These are phyloP conservation scores for Globisporangium orthogonon DNA, from an alignment of 352 stramenopile genomes.

Conservation along the genomic window DNA sequence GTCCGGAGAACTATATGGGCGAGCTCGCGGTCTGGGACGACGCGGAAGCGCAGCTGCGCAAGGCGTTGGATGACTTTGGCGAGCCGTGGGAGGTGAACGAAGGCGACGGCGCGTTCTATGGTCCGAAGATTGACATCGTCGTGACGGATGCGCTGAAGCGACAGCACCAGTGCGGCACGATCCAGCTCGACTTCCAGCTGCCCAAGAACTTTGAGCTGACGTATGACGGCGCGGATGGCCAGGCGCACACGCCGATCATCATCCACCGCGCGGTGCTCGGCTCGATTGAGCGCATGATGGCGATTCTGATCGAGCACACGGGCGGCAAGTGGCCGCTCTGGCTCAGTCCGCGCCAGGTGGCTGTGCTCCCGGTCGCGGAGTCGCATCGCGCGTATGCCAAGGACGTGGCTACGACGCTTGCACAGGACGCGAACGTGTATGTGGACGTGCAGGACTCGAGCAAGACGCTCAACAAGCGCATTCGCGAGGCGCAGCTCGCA, in stretches of 20 bases:
- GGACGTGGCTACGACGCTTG: conserved; percentile 36
- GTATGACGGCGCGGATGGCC: conserved; percentile 87
- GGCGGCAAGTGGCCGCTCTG: conserved; percentile 96
- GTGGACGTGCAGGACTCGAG: conserved; percentile 69
- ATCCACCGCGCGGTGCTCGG: conserved; percentile 96
- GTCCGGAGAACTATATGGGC: conserved; percentile 94
- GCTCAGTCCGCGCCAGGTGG: conserved; percentile 84
- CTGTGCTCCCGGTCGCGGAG: conserved; percentile 64
- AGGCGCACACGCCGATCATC: conserved; percentile 94
- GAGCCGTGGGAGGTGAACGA: conserved; percentile 87
- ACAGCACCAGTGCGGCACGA: conserved; percentile 96
- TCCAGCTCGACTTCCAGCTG: conserved; percentile 98
- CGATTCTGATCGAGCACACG: conserved; percentile 96
- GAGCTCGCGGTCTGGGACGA: conserved; percentile 92
- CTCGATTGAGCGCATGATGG: conserved; percentile 98
- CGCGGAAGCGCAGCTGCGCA: conserved; percentile 70
- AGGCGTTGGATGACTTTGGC: conserved; percentile 64
- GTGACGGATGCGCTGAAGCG: conserved; percentile 95
- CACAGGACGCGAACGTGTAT: conserved; percentile 35
- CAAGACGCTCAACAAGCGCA: conserved; percentile 84
- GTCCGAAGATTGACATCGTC: conserved; percentile 97
- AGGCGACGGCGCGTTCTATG: conserved; percentile 96
- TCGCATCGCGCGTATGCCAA: conserved; percentile 56
- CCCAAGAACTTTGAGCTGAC: conserved; percentile 94
- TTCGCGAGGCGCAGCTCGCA: conserved; percentile 73